Evolutionary conservation across 2,329 filamentous ascomycete genomes (phyloP), one percentile per base, ranked within the genome.

Genomic region (Coniosporium tulheliwenetii): DNA sequence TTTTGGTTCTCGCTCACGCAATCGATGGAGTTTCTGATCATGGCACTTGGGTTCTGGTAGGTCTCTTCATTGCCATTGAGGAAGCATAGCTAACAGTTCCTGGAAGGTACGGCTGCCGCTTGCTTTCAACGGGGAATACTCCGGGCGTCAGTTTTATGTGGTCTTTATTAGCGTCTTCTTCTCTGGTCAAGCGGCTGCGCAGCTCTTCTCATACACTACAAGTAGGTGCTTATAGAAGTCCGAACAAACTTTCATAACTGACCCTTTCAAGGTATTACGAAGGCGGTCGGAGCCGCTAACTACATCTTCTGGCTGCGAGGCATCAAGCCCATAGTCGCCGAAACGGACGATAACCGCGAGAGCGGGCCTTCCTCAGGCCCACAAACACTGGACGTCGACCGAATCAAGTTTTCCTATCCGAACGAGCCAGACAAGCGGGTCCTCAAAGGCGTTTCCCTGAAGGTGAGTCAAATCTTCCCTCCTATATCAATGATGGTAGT

Each of bases 1-100:
- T 56, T 85, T 10, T 83, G 41, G 39, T 47, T 83, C 50, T 78
- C 77, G 1, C 71, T 80, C 35, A 77, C 78, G 1, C 79, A 85
- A 47, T 82, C 77, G 51, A 63, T 78, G 32, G 71, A 73, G 40
- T 57, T 85, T 43, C 69, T 52, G 64, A 78, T 61, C 56, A 79
- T 74, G 63, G 78, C 79, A 1, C 60, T 78, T 32, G 63, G 68
- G 2, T 73, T 77, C 39, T 78, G 72, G 73, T 71, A 26, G 19
- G 19, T 26, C 19, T 26, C 19, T 59, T 43, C 45, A 15, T 5
- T 5, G 12, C 26, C 10, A 10, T 9, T 38, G 36, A 9, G 43
- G 29, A 26, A 26, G 19, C 19, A 26, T 26, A 7, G 19, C 19
- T 26, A 26, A 26, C 50, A 51, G 50, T 63, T 26, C 19, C 19